Percentiles rank a stretch among this genome's conserved stretches.
phyloP scores from a whole-genome alignment of 345 rosid genomes.

The Eucalyptus virginea region DNA sequence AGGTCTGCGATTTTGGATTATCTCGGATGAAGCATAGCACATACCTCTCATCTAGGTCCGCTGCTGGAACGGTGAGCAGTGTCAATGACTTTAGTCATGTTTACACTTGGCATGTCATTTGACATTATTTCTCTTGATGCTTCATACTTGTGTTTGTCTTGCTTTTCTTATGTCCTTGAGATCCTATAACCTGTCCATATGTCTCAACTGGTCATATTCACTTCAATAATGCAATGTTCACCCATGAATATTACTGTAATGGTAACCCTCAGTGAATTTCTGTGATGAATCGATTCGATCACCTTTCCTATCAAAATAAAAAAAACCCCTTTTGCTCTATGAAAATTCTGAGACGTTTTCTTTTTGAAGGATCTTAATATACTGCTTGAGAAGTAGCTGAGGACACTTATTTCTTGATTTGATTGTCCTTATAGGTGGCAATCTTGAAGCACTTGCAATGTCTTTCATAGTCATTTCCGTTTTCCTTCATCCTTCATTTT shows the following conservation, averaged over 20 bases:
- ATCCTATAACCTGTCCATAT: background rate
- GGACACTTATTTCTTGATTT: background rate
- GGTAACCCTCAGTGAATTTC: background rate
- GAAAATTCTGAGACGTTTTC: background rate
- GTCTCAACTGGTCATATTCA: background rate
- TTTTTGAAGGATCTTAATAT: background rate
- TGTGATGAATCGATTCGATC: background rate
- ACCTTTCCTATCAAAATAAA: background rate
- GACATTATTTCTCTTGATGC: background rate
- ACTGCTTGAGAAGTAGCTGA: background rate
- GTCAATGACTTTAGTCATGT: background rate
- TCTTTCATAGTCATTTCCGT: background rate
- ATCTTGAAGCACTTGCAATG: background rate
- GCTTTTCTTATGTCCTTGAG: background rate
- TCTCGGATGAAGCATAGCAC: slow-evolving; percentile 91
- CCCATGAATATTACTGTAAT: background rate
- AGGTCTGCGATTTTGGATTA: slow-evolving; percentile 95
- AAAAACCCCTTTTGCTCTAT: background rate
- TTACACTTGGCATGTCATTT: background rate
- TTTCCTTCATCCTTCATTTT: background rate
- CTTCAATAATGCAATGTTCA: background rate
- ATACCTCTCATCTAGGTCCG: slow-evolving; percentile 85
- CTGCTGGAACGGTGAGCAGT: slow-evolving; percentile 80
- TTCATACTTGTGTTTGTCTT: background rate
- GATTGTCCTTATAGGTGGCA: background rate